Evolutionary conservation across 208 protist genomes (phyloP).

Genomic region (Porcisia deanei): DNA sequence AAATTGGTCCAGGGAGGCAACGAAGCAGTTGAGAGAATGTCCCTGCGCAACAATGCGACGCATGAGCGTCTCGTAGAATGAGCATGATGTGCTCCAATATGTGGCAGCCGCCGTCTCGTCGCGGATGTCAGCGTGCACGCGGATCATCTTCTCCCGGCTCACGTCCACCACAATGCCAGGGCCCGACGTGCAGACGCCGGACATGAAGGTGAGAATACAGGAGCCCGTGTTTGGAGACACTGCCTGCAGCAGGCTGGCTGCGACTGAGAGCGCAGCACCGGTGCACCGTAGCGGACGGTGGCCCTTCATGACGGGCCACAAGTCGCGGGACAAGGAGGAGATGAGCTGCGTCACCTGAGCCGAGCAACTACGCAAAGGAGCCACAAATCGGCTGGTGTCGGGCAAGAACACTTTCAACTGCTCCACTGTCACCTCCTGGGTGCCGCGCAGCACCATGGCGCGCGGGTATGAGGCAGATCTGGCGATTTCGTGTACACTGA

Average conservation of each 20-base stretch:
- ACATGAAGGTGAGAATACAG: constrained; percentile 96
- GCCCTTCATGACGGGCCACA: constrained; percentile 94
- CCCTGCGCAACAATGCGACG: constrained; percentile 92
- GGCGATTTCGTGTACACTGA: constrained; percentile 89
- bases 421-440: constrained; percentile 70
- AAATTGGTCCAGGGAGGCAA: constrained; percentile 96
- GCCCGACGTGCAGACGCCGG: constrained; percentile 95
- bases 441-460: constrained; percentile 78
- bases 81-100: constrained; percentile 76
- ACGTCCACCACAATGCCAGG: constrained; percentile 94
- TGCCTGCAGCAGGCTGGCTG: constrained; percentile 93
- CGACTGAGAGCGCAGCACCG: constrained; percentile 96
- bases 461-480: constrained; percentile 78
- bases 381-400: constrained; percentile 72
- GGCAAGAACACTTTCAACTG: constrained; percentile 49
- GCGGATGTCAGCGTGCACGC: constrained; percentile 97
- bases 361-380: constrained; percentile 64
- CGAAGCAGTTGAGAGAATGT: constrained; percentile 97
- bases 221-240: constrained; percentile 90
- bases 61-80: constrained; percentile 96
- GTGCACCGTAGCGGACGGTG: constrained; percentile 95
- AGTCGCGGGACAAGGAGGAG: constrained; percentile 94
- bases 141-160: constrained; percentile 94
- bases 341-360: constrained; percentile 89
- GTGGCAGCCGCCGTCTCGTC: constrained; percentile 70